Evolutionary conservation across 345 rosid genomes (phyloP), one percentile per base, ranked within the genome.

Genomic region (Salix dunnii): DNA sequence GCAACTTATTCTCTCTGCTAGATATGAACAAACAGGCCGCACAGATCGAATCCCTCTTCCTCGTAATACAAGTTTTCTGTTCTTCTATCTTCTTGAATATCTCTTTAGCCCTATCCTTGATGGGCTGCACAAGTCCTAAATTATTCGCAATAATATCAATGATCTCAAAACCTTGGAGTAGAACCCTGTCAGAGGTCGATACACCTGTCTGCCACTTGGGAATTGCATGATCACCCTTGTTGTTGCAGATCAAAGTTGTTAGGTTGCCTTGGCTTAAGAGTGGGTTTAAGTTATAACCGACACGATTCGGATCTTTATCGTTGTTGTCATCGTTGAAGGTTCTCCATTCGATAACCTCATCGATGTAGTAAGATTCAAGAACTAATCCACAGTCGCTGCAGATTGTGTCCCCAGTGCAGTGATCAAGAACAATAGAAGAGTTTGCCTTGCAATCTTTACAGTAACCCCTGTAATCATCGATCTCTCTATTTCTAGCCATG

Each of bases 1-100:
- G 43, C 17, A 36, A 20, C 30, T 73, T 67, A 0, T 67, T 62
- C 75, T 81, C 74, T 40, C 77, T 68, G 30, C 80, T 76, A 38
- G 77, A 74, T 43, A 81, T 62, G 62, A 31, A 76, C 53, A 81
- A 38, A 28, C 74, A 76, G 40, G 75, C 83, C 7, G 77, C 75
- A 46, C 10, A 40, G 2, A 76, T 18, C 3, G 74, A 77, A 13
- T 71, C 60, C 61, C 46, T 25, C 35, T 38, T 73, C 62, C 74
- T 67, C 68, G 28, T 70, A 3, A 20, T 68, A 2, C 70, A 62
- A 28, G 74, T 12, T 35, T 73, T 73, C 13, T 77, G 60, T 20
- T 61, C 31, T 58, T 68, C 77, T 5, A 73, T 66, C 18, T 55
- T 70, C 65, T 64, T 60, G 76, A 63, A 82, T 33, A 78, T 82